phyloP scores from a whole-genome alignment of 371 early-diverging fungal species.

The Racocetra persica region DNA sequence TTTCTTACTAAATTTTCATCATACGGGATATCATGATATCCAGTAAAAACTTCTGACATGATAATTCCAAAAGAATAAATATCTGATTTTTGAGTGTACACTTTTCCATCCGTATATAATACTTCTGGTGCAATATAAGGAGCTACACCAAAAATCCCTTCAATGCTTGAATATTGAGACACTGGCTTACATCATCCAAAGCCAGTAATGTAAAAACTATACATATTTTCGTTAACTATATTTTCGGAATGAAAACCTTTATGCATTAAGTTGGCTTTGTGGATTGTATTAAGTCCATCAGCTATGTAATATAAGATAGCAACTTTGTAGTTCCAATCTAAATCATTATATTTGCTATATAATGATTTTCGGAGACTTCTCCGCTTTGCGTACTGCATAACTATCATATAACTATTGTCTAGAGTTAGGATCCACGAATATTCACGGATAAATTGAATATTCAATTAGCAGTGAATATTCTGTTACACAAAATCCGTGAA shows the following conservation, averaged over 20 bases:
- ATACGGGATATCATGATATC: conserved; percentile 13
- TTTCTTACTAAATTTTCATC: neutral
- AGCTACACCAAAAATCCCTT: neutral
- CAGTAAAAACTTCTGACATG: neutral
- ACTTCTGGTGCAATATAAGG: conserved; percentile 3
- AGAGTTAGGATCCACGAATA: too few relatives aligned
- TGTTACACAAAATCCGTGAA: too few relatives aligned
- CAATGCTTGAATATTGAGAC: too few relatives aligned
- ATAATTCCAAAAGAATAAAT: conserved; percentile 11
- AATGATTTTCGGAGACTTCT: too few relatives aligned
- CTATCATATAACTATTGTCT: neutral
- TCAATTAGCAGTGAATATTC: too few relatives aligned
- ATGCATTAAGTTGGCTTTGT: too few relatives aligned
- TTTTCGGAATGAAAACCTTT: neutral
- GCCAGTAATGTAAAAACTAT: neutral
- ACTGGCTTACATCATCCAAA: conserved; percentile 16
- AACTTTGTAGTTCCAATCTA: too few relatives aligned
- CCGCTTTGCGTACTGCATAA: too few relatives aligned
- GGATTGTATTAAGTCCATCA: too few relatives aligned
- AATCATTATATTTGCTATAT: too few relatives aligned
- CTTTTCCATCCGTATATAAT: neutral
- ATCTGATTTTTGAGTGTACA: neutral
- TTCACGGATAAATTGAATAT: too few relatives aligned
- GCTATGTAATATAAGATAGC: too few relatives aligned
- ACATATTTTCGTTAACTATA: neutral